These are phyloP conservation scores for Penicillium daleae DNA, from an alignment of 495 filamentous ascomycete species.

Conservation along the genomic window DNA sequence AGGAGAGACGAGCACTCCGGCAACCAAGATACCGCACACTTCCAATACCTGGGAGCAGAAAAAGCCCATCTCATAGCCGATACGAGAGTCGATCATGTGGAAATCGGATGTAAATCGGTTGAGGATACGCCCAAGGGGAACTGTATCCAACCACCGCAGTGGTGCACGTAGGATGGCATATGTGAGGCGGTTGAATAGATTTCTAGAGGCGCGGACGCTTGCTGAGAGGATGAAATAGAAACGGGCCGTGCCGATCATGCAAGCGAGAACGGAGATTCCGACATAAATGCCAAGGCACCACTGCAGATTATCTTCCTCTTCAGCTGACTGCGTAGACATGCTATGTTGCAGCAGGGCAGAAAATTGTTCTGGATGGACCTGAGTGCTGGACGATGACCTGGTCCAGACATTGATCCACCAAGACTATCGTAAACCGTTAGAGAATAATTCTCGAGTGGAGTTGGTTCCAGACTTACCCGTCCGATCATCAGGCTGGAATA, in stretches of 20 bases:
- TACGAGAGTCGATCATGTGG: constrained; percentile 65
- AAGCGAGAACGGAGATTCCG: constrained; percentile 58
- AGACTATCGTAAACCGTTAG: constrained; percentile 42
- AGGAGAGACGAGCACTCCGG: constrained; percentile 38
- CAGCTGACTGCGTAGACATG: constrained; percentile 12
- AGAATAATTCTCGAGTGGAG: not conserved
- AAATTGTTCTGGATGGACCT: constrained; percentile 28
- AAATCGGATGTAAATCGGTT: constrained; percentile 85
- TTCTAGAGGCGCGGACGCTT: constrained; percentile 61
- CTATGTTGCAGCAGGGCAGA: constrained; percentile 25
- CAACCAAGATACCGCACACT: constrained; percentile 38
- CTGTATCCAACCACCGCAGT: constrained; percentile 78
- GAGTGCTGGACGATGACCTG: constrained; percentile 21
- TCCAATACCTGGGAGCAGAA: constrained; percentile 49
- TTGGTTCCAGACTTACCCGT: constrained; percentile 25
- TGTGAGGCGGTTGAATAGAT: constrained; percentile 66
- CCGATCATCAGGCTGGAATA: constrained; percentile 39
- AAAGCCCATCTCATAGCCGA: constrained; percentile 63
- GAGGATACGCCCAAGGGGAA: constrained; percentile 74
- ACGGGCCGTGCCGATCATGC: constrained; percentile 58
- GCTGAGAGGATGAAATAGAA: constrained; percentile 60
- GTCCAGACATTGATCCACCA: constrained; percentile 80
- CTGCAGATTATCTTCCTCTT: constrained; percentile 34
- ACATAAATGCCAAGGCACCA: constrained; percentile 75
- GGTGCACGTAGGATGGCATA: constrained; percentile 70